A percentile compares a stretch with the other conserved stretches of the same genome.
Evolutionary conservation across 176 grass and related monocot species (phyloP).

Genomic region (Cenchrus purpureus): DNA sequence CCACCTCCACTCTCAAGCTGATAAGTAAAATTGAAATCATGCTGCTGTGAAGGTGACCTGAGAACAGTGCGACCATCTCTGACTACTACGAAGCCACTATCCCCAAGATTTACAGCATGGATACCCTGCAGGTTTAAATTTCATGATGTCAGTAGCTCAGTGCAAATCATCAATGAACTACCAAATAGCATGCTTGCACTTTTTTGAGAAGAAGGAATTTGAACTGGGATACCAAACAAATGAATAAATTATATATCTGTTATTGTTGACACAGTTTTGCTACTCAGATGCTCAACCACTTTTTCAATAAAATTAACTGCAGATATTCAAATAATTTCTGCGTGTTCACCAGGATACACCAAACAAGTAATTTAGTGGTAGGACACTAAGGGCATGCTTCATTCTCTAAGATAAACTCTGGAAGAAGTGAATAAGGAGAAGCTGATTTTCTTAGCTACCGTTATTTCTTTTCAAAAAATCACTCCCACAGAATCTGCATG

Average conservation of each 20-base stretch:
- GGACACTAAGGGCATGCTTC: background rate
- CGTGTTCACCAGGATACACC: background rate
- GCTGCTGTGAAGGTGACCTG: slow-evolving; percentile 89
- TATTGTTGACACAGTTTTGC: background rate
- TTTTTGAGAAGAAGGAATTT: slow-evolving; percentile 9
- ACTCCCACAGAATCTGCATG: background rate
- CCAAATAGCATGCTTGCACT: background rate
- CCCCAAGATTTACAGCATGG: slow-evolving; percentile 90
- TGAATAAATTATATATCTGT: slow-evolving; percentile 6
- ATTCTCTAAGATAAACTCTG: background rate
- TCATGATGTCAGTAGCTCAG: background rate
- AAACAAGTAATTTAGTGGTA: background rate
- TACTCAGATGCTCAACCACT: background rate
- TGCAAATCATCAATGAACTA: background rate
- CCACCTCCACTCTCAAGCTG: slow-evolving; percentile 96
- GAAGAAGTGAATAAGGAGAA: background rate
- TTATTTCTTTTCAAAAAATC: background rate
- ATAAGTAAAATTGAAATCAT: slow-evolving; percentile 99
- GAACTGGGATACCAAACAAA: background rate
- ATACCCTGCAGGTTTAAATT: slow-evolving; percentile 60
- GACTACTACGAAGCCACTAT: slow-evolving; percentile 91
- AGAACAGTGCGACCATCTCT: slow-evolving; percentile 88
- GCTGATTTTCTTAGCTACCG: background rate
- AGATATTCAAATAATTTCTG: background rate
- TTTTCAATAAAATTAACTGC: background rate